Base-by-base conservation (phyloP, 2,329 filamentous ascomycete genomes). In the Escovopsis sp. region DNA sequence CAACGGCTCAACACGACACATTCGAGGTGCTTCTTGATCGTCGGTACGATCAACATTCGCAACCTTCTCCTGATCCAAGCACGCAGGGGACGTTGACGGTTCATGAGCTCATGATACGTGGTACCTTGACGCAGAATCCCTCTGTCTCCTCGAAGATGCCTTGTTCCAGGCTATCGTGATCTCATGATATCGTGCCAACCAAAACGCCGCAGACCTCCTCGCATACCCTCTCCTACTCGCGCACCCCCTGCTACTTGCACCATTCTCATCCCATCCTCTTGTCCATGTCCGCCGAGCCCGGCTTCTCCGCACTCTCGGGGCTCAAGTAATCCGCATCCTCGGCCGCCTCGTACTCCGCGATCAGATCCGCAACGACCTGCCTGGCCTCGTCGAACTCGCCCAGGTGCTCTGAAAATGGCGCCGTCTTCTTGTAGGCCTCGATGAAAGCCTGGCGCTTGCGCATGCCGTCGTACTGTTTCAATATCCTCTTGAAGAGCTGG, bases 371-470 rank as follows among this genome's bases (percentile, higher is more conserved):
- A 15, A 96, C 88, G 5, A 96, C 88, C 51, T 90, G 80, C 45
- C 83, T 75, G 25, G 90, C 83, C 58, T 94, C 87, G 54, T 98
- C 92, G 49, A 98, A 98, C 58, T 98, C 88, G 46, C 82, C 74
- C 29, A 98, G 63, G 30, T 87, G 90, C 45, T 96, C 88, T 0
- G 84, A 70, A 57, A 98, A 98, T 1, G 87, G 85, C 0, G 85
- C 79, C 40, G 93, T 92, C 57, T 90, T 90, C 63, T 94, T 96
- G 62, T 98, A 98, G 32, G 76, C 77, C 48, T 98, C 90, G 50
- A 98, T 71, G 58, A 96, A 98, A 34, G 90, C 90, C 55, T 96
- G 96, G 35, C 88, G 81, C 61, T 96, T 96, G 39, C 90, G 74
- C 66, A 98, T 80, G 18, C 82, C 79, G 49, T 94, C 87, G 59